A percentile compares a stretch with the other conserved stretches of the same genome.
Evolutionary conservation across 768 basidiomycete genomes (phyloP).

Genomic region (Naganishia kalamii): DNA sequence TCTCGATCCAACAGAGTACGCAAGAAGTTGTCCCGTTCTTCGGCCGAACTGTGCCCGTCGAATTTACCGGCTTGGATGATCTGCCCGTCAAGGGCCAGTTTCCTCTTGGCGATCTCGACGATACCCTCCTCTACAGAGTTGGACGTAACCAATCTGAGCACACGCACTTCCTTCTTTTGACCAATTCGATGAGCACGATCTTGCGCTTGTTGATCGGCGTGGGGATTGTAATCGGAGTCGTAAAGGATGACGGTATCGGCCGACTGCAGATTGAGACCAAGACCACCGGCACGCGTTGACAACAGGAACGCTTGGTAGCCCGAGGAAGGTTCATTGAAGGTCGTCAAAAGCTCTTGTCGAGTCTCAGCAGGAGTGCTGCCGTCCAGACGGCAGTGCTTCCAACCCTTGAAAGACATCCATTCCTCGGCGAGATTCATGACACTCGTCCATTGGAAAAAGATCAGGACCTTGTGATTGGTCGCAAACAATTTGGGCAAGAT

Average conservation of each 20-base stretch:
- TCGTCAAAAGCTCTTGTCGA: conserved; percentile 73
- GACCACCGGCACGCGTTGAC: conserved; percentile 86
- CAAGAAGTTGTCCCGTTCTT: conserved; percentile 95
- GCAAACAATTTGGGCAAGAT: conserved; percentile 91
- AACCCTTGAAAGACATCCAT: conserved; percentile 78
- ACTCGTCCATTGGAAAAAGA: conserved; percentile 99
- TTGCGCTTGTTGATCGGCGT: conserved; percentile 97
- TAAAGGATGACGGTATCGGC: conserved; percentile 90
- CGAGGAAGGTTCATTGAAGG: conserved; percentile 83
- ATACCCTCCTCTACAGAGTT: conserved; percentile 98
- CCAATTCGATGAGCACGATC: conserved; percentile 99
- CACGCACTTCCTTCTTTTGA: conserved; percentile 94
- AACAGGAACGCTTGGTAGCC: conserved; percentile 87
- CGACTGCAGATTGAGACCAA: conserved; percentile 89
- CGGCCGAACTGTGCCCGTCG: conserved; percentile 95
- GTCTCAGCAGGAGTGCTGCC: conserved; percentile 95
- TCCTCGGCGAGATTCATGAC: conserved; percentile 99
- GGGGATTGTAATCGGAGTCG: conserved; percentile 73
- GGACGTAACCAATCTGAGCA: conserved; percentile 92
- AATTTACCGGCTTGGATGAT: conserved; percentile 98
- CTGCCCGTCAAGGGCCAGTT: conserved; percentile 98
- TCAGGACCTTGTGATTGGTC: conserved; percentile 82
- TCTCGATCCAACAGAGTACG: conserved; percentile 62
- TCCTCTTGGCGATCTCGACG: conserved; percentile 87
- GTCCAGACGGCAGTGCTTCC: conserved; percentile 85